A percentile compares a stretch with the other conserved stretches of the same genome.
These are phyloP conservation scores for Actinomucor elegans DNA, from an alignment of 371 early-diverging fungal genomes.

Conservation along the genomic window DNA sequence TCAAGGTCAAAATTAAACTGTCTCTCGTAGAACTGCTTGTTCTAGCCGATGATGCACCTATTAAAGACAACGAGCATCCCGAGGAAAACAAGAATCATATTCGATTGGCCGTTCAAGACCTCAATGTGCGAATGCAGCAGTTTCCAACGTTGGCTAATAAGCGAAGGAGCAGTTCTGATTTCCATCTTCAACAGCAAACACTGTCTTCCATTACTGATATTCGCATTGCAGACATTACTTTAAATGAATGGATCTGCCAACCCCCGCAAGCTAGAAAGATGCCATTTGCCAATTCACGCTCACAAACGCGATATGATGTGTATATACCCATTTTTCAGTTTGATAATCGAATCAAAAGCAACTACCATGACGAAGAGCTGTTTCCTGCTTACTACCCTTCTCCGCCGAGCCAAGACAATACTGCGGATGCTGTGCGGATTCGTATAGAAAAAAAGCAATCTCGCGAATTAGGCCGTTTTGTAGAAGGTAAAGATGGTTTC, in stretches of 20 bases:
- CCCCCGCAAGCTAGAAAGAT: slow-evolving; percentile 4
- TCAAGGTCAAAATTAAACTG: slow-evolving; percentile 51
- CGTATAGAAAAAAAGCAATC: slow-evolving; percentile 32
- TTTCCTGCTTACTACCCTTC: slow-evolving; percentile 19
- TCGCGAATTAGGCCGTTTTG: slow-evolving; percentile 16
- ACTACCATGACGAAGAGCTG: slow-evolving; percentile 20
- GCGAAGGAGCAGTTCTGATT: too few relatives aligned
- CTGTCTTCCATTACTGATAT: slow-evolving; percentile 26
- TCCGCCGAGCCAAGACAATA: background rate
- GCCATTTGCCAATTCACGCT: background rate
- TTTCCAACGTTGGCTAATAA: too few relatives aligned
- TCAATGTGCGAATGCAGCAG: slow-evolving; percentile 41
- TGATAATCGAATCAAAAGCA: slow-evolving; percentile 22
- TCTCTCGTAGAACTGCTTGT: slow-evolving; percentile 42
- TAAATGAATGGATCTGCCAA: slow-evolving; percentile 35
- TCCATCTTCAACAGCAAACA: slow-evolving; percentile 12
- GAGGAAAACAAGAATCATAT: slow-evolving; percentile 42
- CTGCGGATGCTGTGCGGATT: background rate
- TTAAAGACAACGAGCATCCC: background rate
- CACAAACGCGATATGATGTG: slow-evolving; percentile 16
- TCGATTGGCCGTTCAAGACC: slow-evolving; percentile 38
- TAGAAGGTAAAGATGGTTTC: slow-evolving; percentile 10
- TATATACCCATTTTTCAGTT: slow-evolving; percentile 42
- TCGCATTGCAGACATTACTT: slow-evolving; percentile 17
- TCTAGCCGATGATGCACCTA: slow-evolving; percentile 37